A percentile compares a stretch with the other conserved stretches of the same genome.
These are phyloP conservation scores for Cordia subcordata DNA, from an alignment of 257 asterid species.

Conservation along the genomic window DNA sequence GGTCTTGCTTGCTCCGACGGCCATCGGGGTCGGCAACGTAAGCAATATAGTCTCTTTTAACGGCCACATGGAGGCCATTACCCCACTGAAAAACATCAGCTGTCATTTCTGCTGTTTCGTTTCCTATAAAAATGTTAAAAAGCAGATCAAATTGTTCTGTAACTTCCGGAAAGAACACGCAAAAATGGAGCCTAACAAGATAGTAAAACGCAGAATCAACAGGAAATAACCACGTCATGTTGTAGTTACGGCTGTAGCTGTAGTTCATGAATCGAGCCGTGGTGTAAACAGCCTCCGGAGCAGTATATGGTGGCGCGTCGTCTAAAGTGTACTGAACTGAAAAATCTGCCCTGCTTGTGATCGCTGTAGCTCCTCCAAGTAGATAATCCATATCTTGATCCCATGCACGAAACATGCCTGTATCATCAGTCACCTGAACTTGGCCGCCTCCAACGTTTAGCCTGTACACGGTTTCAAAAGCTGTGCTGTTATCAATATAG, in stretches of 20 bases:
- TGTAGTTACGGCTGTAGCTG: neutral
- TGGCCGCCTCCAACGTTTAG: constrained; percentile 35
- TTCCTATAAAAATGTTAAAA: constrained; percentile 22
- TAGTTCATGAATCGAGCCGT: constrained; percentile 24
- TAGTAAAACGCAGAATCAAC: constrained; percentile 49
- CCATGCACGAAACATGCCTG: constrained; percentile 67
- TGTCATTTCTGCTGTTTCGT: constrained; percentile 5
- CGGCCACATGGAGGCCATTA: constrained; percentile 24
- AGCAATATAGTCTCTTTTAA: constrained; percentile 34
- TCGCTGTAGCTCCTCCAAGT: neutral
- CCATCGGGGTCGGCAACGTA: constrained; percentile 13
- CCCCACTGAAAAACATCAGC: constrained; percentile 27
- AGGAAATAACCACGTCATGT: constrained; percentile 39
- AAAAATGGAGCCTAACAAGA: constrained; percentile 52
- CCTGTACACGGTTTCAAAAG: constrained; percentile 43
- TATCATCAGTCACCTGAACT: constrained; percentile 13
- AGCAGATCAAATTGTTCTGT: constrained; percentile 4
- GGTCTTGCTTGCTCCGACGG: constrained; percentile 14
- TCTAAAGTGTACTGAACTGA: constrained; percentile 12
- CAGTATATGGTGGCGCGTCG: constrained; percentile 33
- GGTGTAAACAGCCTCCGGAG: constrained; percentile 39
- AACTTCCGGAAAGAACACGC: constrained; percentile 26
- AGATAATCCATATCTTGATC: constrained; percentile 7
- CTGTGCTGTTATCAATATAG: constrained; percentile 17
- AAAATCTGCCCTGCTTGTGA: neutral